Conservation (phyloP, 2,329 filamentous ascomycete species). For the Paecilomyces dactylethromorphus region DNA sequence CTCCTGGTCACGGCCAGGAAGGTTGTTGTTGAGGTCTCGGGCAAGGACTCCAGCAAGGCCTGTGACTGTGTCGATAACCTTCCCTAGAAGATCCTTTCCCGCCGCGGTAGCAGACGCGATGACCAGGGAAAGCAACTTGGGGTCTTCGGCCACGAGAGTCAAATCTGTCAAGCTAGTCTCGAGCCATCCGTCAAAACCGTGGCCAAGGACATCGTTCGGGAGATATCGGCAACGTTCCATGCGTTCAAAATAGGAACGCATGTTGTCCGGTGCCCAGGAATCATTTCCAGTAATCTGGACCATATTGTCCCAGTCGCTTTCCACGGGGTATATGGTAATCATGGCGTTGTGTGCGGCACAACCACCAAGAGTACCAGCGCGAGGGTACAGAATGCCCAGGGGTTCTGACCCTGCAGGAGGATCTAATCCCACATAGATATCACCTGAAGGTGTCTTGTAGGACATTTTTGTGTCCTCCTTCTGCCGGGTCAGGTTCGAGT, state of each 20-base stretch:
- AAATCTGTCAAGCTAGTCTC: conserved; percentile 46
- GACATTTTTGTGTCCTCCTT: conserved; percentile 54
- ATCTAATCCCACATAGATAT: conserved; percentile 47
- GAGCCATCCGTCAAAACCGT: conserved; percentile 55
- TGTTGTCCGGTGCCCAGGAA: conserved; percentile 51
- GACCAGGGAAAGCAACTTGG: conserved; percentile 48
- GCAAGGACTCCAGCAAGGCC: conserved; percentile 42
- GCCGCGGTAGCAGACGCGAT: conserved; percentile 48
- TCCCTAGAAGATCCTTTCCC: conserved; percentile 34
- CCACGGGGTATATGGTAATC: conserved; percentile 52
- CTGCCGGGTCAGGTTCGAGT: conserved; percentile 48
- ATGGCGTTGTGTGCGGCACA: conserved; percentile 57
- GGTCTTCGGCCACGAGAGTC: conserved; percentile 46
- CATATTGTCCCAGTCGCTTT: conserved; percentile 53
- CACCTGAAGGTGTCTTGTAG: conserved; percentile 47
- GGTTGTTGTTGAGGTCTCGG: conserved; percentile 47
- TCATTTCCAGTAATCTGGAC: conserved; percentile 51
- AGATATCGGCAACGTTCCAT: conserved; percentile 51
- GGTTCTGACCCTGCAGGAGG: conserved; percentile 45
- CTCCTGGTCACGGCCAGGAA: conserved; percentile 37
- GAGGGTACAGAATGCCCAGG: conserved; percentile 51
- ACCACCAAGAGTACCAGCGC: conserved; percentile 50
- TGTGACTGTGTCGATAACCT: conserved; percentile 32
- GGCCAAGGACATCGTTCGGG: conserved; percentile 35
- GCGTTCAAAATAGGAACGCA: conserved; percentile 49